Base-by-base conservation (phyloP, 2,329 filamentous ascomycete species). In the Ophiostoma ulmi region DNA sequence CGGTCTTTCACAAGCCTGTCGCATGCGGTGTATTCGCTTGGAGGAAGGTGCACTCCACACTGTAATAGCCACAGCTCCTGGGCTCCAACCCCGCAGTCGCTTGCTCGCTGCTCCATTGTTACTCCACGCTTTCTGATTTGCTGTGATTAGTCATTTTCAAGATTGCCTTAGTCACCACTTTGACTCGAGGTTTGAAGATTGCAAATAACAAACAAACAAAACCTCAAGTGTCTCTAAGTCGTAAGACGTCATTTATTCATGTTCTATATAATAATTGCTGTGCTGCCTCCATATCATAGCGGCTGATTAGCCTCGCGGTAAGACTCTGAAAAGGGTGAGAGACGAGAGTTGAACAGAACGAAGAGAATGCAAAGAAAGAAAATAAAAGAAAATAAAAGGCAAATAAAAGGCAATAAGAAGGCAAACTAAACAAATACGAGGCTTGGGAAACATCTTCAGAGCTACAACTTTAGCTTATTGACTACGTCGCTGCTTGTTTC, bases 1-100 rank as follows among this genome's bases (percentile, higher is more conserved):
- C 71, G 71, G 71, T 36, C 68, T 66, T 72, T 72, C 71, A 70
- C 69, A 70, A 72, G 71, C 52, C 36, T 67, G 41, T 71, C 55
- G 31, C 61, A 55, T n/a, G n/a, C 58, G 58, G 26, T 63, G 58
- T 35, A 58, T 69, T 58, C 44, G 44, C 44, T 48, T 48, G 44
- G 17, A 67, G 66, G 36, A 66, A 71, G 52, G n/a, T 22, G 58
- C 67, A 35, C 70, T 69, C 66, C 66, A 71, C 70, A 58, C 52
- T 44, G n/a, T 26, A 41, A 5, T 14, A n/a, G n/a, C n/a, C 39
- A 41, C 39, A 3, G 31, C 31, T 31, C 31, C 31, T 31, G 31
- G 31, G 39, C 39, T 13, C 39, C 41, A 65, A 26, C 41, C 68
- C 44, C 63, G 38, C 41, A 31, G 64, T 6, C 14, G 26, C 52